Conservation (phyloP, 1,139 yeast genomes). For the Nadsonia commutata region DNA sequence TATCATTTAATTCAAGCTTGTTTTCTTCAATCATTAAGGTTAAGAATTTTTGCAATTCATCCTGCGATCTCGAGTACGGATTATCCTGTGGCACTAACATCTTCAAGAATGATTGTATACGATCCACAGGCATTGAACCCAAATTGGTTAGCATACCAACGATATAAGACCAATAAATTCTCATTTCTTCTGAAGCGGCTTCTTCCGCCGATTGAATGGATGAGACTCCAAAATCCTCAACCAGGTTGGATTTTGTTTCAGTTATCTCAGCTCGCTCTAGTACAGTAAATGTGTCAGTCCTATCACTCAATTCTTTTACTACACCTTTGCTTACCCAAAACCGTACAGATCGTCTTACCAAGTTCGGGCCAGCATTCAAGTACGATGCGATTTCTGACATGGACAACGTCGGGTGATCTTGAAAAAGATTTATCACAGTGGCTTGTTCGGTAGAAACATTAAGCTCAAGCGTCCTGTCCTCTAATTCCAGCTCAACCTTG, state of each 20-base stretch:
- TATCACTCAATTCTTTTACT: constrained; percentile 21
- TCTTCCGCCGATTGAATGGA: constrained; percentile 18
- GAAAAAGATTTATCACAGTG: constrained; percentile 42
- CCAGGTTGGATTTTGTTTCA: constrained; percentile 4
- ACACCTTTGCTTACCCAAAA: constrained; percentile 48
- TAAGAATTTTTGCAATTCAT: constrained; percentile 29
- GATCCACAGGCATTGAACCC: constrained; percentile 33
- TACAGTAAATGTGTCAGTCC: constrained; percentile 13
- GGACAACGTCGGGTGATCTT: constrained; percentile 19
- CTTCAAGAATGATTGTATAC: constrained; percentile 38
- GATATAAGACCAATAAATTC: constrained; percentile 34
- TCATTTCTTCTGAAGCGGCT: constrained; percentile 24
- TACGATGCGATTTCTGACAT: constrained; percentile 13
- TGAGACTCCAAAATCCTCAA: constrained; percentile 6
- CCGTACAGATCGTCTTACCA: constrained; percentile 13
- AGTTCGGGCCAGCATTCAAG: constrained; percentile 2
- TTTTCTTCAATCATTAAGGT: constrained; percentile 31
- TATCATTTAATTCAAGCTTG: constrained; percentile 21
- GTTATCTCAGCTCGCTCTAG: constrained; percentile 16
- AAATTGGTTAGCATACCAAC: constrained; percentile 41
- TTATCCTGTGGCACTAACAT: constrained; percentile 40
- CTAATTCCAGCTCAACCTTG: constrained; percentile 40
- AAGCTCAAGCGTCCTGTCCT: constrained; percentile 28
- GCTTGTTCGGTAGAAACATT: constrained; percentile 62
- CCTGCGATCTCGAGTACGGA: constrained; percentile 28